phyloP scores from a whole-genome alignment of 768 basidiomycete species.

The Tulasnella calospora region DNA sequence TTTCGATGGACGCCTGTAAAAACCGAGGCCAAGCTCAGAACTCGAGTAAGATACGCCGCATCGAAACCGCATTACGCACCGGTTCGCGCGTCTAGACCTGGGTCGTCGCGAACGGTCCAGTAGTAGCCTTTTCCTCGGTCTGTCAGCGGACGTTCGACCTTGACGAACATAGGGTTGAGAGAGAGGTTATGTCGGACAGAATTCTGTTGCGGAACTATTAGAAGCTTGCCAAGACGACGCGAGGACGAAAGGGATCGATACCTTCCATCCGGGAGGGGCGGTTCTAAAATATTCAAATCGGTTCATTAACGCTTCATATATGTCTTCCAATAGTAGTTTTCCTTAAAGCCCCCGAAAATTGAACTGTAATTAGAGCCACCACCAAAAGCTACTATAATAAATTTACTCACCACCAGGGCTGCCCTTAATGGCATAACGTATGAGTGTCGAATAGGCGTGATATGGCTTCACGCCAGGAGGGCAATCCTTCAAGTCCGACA shows the following conservation, averaged over 20 bases:
- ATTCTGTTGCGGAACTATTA: slow-evolving; percentile 49
- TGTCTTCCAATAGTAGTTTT: slow-evolving; percentile 79
- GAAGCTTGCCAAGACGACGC: background rate
- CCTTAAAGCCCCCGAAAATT: slow-evolving; percentile 37
- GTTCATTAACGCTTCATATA: slow-evolving; percentile 61
- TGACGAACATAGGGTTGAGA: slow-evolving; percentile 85
- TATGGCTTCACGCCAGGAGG: slow-evolving; percentile 87
- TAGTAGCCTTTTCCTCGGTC: slow-evolving; percentile 88
- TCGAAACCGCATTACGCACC: slow-evolving; percentile 32
- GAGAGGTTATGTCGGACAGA: slow-evolving; percentile 88
- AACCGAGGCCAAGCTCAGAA: too few species aligned
- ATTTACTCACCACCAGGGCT: slow-evolving; percentile 46
- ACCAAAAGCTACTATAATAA: background rate
- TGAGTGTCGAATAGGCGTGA: slow-evolving; percentile 86
- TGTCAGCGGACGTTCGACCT: slow-evolving; percentile 81
- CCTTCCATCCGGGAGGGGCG: slow-evolving; percentile 86
- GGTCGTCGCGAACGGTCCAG: slow-evolving; percentile 59
- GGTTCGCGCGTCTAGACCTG: slow-evolving; percentile 40
- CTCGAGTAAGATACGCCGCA: background rate
- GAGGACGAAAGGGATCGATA: slow-evolving; percentile 39
- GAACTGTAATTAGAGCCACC: background rate
- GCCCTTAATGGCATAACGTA: slow-evolving; percentile 90
- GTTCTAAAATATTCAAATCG: slow-evolving; percentile 87
- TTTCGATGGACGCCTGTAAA: slow-evolving; percentile 65
- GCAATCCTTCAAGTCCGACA: slow-evolving; percentile 48